Evolutionary conservation across 1,284 basidiomycete genomes (phyloP).

Genomic region (Sporisorium iseilematis-ciliati): DNA sequence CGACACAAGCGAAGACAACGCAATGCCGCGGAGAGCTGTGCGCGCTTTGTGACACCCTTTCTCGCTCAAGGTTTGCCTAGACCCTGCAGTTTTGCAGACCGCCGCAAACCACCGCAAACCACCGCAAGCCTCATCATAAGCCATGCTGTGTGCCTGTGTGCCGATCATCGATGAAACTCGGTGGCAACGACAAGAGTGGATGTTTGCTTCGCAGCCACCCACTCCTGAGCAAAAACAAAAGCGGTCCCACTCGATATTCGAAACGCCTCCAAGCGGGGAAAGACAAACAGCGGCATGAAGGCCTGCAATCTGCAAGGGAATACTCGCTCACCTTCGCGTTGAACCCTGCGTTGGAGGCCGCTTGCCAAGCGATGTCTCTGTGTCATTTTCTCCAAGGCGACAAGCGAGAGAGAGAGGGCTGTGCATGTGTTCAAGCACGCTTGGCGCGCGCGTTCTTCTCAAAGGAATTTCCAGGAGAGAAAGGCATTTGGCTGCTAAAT

Average conservation of each 20-base stretch:
- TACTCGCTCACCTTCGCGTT: not conserved
- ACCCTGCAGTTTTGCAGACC: not conserved
- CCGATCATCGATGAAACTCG: too few relatives aligned
- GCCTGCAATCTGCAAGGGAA: too few relatives aligned
- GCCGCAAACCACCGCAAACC: not conserved
- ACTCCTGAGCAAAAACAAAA: not conserved
- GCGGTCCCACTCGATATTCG: not conserved
- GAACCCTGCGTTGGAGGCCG: constrained; percentile 7
- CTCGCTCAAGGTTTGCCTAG: too few relatives aligned
- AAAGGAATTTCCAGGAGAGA: constrained; percentile 2
- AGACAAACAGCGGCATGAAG: not conserved
- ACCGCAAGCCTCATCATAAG: too few relatives aligned
- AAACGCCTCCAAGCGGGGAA: not conserved
- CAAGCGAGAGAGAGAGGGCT: constrained; percentile 1
- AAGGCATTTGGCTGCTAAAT: constrained; percentile 11
- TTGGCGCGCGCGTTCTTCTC: not conserved
- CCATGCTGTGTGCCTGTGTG: too few relatives aligned
- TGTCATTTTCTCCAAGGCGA: constrained; percentile 5
- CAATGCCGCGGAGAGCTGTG: constrained; percentile 8
- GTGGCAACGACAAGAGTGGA: too few relatives aligned
- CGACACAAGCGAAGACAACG: constrained; percentile 15
- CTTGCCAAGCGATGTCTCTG: constrained; percentile 8
- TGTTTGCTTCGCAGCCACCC: not conserved
- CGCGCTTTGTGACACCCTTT: not conserved
- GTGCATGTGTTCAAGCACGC: constrained; percentile 8